Evolutionary conservation across 305 asterid species (phyloP), one percentile per base, ranked within the genome.

Genomic region (Vinca major): DNA sequence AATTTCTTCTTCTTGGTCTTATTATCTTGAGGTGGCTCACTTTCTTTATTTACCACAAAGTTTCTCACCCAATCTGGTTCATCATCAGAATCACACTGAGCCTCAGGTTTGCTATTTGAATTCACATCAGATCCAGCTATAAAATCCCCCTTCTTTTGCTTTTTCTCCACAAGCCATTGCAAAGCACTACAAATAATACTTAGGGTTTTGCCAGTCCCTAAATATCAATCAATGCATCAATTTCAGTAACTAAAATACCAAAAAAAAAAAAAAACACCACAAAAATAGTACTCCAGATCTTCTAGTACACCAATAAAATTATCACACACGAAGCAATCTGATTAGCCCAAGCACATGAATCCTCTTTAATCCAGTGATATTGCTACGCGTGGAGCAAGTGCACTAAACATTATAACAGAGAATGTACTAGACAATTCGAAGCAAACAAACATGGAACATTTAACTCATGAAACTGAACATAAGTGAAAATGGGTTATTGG

Each of bases 181-280:
- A 93, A 75, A 14, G 99, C 95, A 87, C 99, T 89, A 75, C 97
- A 93, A 66, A 90, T 93, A 71, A 93, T 89, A 79, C 99, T 93
- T 52, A 93, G 83, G 60, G 99, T 93, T 85, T 93, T 93, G 40
- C 99, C 99, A 68, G 99, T 93, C 66, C 99, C 99, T 93, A 85
- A 0, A 77, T 49, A 71, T 36, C 65, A 62, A 47, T 56, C 55
- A 66, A 50, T 62, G 54, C 2, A 66, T 62, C 19, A 66, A 56
- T 45, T 40, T 44, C 39, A 50, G 17, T 21, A 40, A 6, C 60
- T 2, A 40, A 41, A 12, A 47, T 26, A n/a, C 0, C 10, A 37
- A 7, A 47, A 37, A 7, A 7, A 8, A 9, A 68, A 20, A 26
- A 26, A 26, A 26, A 26, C 33, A 26, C 33, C 33, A 26, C 33